Conservation (phyloP, 805 yeast species). For the Candida boidinii region DNA sequence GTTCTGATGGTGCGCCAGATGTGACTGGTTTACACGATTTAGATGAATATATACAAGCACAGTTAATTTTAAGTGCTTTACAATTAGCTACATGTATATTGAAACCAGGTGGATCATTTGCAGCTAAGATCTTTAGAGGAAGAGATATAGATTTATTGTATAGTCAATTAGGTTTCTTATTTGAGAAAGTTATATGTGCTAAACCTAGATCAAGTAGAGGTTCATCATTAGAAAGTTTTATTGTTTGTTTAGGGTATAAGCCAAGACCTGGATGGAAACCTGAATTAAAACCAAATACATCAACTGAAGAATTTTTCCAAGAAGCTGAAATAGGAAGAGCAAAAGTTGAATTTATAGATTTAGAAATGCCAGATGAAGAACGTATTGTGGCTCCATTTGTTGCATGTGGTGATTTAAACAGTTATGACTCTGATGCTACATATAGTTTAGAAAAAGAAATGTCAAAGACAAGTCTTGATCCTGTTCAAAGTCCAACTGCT, state of each 20-base stretch:
- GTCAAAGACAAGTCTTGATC: conserved; percentile 54
- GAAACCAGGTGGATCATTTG: conserved; percentile 86
- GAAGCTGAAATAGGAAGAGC: conserved; percentile 50
- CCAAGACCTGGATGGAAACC: conserved; percentile 88
- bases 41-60: conserved; percentile 96
- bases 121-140: conserved; percentile 94
- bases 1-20: conserved; percentile 98
- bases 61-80: conserved; percentile 81
- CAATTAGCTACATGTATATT: conserved; percentile 86
- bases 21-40: conserved; percentile 95
- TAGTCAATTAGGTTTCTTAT: conserved; percentile 82
- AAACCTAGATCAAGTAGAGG: conserved; percentile 95
- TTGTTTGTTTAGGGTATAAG: conserved; percentile 81
- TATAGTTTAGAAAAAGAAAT: conserved; percentile 46
- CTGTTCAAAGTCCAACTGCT: conserved; percentile 92
- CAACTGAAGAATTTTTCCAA: conserved; percentile 80
- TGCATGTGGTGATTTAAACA: conserved; percentile 88
- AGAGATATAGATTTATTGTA: conserved; percentile 90
- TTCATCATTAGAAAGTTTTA: conserved; percentile 86
- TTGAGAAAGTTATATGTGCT: conserved; percentile 86
- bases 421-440: conserved; percentile 93
- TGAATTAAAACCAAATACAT: conserved; percentile 33
- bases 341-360: conserved; percentile 33
- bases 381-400: conserved; percentile 81
- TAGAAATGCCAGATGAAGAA: conserved; percentile 39